These are phyloP conservation scores for Solanum hybrid DNA, from an alignment of 305 asterid species.

Conservation along the genomic window DNA sequence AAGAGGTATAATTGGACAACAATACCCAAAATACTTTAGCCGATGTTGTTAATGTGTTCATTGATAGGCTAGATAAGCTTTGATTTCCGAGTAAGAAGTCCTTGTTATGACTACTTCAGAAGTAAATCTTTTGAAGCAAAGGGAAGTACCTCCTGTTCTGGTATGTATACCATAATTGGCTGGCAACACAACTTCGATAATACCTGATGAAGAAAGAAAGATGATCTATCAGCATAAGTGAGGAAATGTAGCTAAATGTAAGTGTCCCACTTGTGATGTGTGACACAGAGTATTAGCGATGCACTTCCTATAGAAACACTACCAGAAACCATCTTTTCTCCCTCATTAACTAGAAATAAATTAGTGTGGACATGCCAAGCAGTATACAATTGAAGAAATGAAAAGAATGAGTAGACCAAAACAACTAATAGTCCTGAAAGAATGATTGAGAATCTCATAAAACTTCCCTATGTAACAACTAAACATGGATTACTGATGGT, in stretches of 20 bases:
- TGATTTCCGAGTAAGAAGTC: neutral
- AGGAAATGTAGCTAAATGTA: neutral
- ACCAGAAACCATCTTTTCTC: neutral
- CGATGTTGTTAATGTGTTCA: neutral
- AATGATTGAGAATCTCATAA: neutral
- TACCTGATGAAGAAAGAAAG: conserved; percentile 36
- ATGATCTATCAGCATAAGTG: neutral
- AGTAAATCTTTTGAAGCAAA: neutral
- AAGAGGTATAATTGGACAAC: neutral
- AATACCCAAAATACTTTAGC: neutral
- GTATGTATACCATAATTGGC: conserved; percentile 78
- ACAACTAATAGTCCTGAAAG: neutral
- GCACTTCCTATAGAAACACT: neutral
- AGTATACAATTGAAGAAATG: neutral
- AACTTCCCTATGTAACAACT: neutral
- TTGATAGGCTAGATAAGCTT: neutral
- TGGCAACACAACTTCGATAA: conserved; percentile 80
- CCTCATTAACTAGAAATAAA: neutral
- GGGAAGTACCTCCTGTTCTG: conserved; percentile 69
- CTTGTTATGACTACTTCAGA: neutral
- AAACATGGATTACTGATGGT: neutral
- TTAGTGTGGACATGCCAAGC: neutral
- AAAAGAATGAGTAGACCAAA: neutral
- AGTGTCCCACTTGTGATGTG: neutral
- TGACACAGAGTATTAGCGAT: neutral